Percentiles rank a stretch among this genome's conserved stretches.
These are phyloP conservation scores for Umbellularia californica DNA, from an alignment of 164 flowering plant species.

Conservation along the genomic window DNA sequence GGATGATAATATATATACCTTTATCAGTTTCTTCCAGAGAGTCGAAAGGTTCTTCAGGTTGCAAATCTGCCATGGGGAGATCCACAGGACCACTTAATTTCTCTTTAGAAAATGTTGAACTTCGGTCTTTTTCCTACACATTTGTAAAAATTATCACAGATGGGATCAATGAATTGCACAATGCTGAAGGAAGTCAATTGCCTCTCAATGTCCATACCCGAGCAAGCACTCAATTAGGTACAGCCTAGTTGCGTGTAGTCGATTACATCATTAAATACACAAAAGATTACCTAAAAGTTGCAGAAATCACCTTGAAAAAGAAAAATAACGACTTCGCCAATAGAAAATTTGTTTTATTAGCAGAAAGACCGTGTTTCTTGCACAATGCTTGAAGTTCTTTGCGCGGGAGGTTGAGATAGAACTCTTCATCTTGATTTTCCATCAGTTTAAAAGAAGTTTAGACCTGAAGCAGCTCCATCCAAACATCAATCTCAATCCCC, in stretches of 20 bases:
- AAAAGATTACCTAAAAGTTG: background rate
- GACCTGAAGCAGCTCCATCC: conserved; percentile 1
- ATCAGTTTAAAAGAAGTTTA: conserved; percentile 13
- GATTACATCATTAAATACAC: too few relatives aligned
- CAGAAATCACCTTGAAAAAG: conserved; percentile 25
- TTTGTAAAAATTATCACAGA: background rate
- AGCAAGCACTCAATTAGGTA: background rate
- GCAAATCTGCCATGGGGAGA: conserved; percentile 7
- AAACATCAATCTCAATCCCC: background rate
- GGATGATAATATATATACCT: conserved; percentile 13
- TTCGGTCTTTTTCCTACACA: conserved; percentile 18
- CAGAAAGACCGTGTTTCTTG: conserved; percentile 43
- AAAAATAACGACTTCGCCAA: conserved; percentile 30
- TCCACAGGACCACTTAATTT: conserved; percentile 9
- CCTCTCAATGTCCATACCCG: background rate
- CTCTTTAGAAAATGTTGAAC: conserved; percentile 12
- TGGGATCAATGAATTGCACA: background rate
- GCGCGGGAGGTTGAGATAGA: conserved; percentile 29
- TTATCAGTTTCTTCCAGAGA: conserved; percentile 9
- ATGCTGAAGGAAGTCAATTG: background rate
- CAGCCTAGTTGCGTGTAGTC: background rate
- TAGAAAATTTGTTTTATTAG: conserved; percentile 26
- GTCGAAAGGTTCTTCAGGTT: conserved; percentile 8
- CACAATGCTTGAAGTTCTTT: conserved; percentile 50
- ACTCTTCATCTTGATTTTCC: conserved; percentile 26